Conservation (phyloP, 371 early-diverging fungal genomes). For the Mucor velutinosus region DNA sequence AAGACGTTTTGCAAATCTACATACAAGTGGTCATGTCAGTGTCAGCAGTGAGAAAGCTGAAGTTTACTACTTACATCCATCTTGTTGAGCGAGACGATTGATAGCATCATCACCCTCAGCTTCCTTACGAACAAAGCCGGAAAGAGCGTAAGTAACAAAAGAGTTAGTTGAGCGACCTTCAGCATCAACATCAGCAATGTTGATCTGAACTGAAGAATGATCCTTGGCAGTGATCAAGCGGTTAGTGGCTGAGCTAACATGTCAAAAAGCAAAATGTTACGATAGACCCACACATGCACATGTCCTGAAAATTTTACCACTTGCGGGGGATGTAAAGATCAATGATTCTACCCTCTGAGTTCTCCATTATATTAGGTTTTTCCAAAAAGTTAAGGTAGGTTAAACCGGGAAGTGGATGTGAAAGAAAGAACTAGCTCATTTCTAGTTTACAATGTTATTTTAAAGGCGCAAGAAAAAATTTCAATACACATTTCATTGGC, state of each 20-base stretch:
- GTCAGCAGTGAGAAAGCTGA: not conserved
- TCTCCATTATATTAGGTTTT: slow-evolving; percentile 51
- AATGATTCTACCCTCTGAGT: slow-evolving; percentile 73
- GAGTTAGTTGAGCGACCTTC: slow-evolving; percentile 77
- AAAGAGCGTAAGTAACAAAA: slow-evolving; percentile 89
- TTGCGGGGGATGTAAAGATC: slow-evolving; percentile 96
- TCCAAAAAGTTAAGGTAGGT: slow-evolving; percentile 15
- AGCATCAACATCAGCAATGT: slow-evolving; percentile 93
- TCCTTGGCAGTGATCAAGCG: slow-evolving; percentile 74
- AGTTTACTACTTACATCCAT: slow-evolving; percentile 64
- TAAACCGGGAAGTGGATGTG: slow-evolving; percentile 7
- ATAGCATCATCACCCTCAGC: slow-evolving; percentile 96
- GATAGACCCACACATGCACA: not conserved
- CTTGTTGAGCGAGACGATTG: slow-evolving; percentile 92
- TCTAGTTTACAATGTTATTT: not conserved
- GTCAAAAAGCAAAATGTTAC: not conserved
- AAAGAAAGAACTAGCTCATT: not conserved
- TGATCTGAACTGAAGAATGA: slow-evolving; percentile 98
- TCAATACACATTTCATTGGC: not conserved
- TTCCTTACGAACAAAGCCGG: slow-evolving; percentile 88
- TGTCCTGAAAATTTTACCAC: slow-evolving; percentile 62
- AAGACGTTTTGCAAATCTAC: slow-evolving; percentile 52
- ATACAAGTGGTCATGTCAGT: not conserved
- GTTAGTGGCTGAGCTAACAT: slow-evolving; percentile 52
- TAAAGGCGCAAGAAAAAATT: slow-evolving; percentile 1